phyloP scores from a whole-genome alignment of 495 filamentous ascomycete species.

The Hamigera avellanea region DNA sequence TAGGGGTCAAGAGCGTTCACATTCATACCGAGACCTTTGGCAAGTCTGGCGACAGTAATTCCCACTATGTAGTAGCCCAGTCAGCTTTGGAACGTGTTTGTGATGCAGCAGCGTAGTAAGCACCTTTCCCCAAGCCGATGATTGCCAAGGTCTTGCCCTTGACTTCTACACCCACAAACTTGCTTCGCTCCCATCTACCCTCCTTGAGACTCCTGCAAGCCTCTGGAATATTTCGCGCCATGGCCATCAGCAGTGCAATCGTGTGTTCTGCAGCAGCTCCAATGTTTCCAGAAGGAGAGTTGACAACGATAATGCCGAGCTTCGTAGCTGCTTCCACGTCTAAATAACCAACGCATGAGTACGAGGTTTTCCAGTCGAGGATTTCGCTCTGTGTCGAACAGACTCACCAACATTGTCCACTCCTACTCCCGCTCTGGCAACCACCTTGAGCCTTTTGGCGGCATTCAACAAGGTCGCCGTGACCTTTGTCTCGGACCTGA shows the following conservation, averaged over 20 bases:
- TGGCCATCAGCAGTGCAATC: conserved; percentile 52
- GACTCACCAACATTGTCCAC: conserved; percentile 57
- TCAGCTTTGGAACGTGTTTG: too few relatives aligned
- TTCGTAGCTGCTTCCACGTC: conserved; percentile 54
- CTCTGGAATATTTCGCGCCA: conserved; percentile 51
- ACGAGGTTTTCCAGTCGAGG: background rate
- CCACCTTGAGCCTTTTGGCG: conserved; percentile 50
- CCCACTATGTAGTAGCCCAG: conserved; percentile 34
- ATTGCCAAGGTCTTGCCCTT: conserved; percentile 58
- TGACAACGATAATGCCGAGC: conserved; percentile 59
- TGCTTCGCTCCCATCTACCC: conserved; percentile 58
- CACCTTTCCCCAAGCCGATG: conserved; percentile 56
- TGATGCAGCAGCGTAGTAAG: background rate
- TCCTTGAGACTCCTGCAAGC: conserved; percentile 46
- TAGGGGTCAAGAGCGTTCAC: conserved; percentile 58
- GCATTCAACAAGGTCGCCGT: conserved; percentile 46
- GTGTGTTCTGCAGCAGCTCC: conserved; percentile 61
- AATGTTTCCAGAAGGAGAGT: conserved; percentile 58
- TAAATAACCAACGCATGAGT: conserved; percentile 1
- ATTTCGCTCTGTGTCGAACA: background rate
- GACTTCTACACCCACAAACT: conserved; percentile 56
- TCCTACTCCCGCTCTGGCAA: conserved; percentile 64
- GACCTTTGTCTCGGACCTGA: conserved; percentile 64
- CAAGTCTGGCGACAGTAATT: conserved; percentile 57
- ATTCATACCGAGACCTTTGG: conserved; percentile 57